These are phyloP conservation scores for Spathaspora passalidarum DNA, from an alignment of 805 yeast species.

Conservation along the genomic window DNA sequence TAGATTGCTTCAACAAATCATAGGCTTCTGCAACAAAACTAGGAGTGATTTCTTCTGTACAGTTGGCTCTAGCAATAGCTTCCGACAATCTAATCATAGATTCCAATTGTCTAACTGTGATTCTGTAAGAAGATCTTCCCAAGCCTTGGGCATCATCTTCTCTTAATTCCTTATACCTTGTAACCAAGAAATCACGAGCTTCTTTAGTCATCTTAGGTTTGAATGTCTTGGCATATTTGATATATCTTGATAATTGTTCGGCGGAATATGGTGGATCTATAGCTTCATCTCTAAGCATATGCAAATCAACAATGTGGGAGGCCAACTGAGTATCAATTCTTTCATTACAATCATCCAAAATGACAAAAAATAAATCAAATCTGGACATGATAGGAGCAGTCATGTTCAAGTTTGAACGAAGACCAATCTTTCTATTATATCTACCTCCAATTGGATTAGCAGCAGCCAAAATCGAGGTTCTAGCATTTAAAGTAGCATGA, in stretches of 20 bases:
- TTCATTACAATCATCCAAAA: slow-evolving; percentile 92
- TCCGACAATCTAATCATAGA: slow-evolving; percentile 90
- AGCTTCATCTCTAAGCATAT: slow-evolving; percentile 87
- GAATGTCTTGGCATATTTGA: slow-evolving; percentile 88
- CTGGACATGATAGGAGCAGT: slow-evolving; percentile 99
- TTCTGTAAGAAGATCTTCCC: slow-evolving; percentile 82
- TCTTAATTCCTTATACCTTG: slow-evolving; percentile 80
- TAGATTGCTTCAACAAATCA: slow-evolving; percentile 83
- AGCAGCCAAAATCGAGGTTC: slow-evolving; percentile 97
- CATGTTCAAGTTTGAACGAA: slow-evolving; percentile 87
- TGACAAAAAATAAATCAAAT: slow-evolving; percentile 91
- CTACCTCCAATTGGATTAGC: slow-evolving; percentile 98
- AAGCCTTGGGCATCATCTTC: slow-evolving; percentile 88
- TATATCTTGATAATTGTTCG: slow-evolving; percentile 83
- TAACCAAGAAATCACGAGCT: slow-evolving; percentile 74
- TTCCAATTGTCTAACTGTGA: slow-evolving; percentile 95
- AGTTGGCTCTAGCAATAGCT: slow-evolving; percentile 95
- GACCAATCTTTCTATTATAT: slow-evolving; percentile 80
- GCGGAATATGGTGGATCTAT: slow-evolving; percentile 86
- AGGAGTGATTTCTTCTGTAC: slow-evolving; percentile 83
- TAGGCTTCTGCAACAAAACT: slow-evolving; percentile 91
- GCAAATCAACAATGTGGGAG: slow-evolving; percentile 87
- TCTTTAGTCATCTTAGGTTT: slow-evolving; percentile 82
- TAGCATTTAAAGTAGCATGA: slow-evolving; percentile 94
- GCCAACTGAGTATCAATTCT: slow-evolving; percentile 87